phyloP scores from a whole-genome alignment of 768 basidiomycete genomes.

The Termitomyces sp. region DNA sequence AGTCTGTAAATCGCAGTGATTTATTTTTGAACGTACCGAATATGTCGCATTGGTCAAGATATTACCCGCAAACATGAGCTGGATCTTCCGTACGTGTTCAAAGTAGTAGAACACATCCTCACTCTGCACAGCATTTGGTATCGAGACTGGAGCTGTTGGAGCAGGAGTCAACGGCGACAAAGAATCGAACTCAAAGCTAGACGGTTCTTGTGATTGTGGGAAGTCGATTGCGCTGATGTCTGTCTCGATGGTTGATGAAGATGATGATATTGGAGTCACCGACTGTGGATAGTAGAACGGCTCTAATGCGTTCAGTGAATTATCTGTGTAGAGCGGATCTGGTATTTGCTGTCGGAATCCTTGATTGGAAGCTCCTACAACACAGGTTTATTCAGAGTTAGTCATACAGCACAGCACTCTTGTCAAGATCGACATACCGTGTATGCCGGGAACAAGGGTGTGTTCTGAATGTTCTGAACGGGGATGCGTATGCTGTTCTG shows the following conservation, averaged over 20 bases:
- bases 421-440: conserved; percentile 35
- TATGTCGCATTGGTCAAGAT: conserved; percentile 63
- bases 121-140: conserved; percentile 45
- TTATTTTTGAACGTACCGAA: conserved; percentile 44
- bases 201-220: conserved; percentile 29
- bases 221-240: conserved; percentile 30
- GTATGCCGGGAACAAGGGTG: conserved; percentile 39
- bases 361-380: conserved; percentile 36
- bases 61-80: conserved; percentile 65
- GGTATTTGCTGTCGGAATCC: conserved; percentile 37
- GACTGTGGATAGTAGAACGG: conserved; percentile 29
- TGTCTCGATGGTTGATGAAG: conserved; percentile 27
- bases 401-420: conserved; percentile 18
- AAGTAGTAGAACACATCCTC: conserved; percentile 76
- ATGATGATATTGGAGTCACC: conserved; percentile 25
- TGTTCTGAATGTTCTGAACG: conserved; percentile 26
- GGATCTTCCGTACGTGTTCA: conserved; percentile 62
- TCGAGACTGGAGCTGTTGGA: conserved; percentile 16
- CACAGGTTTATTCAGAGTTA: conserved; percentile 16
- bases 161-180: conserved; percentile 20
- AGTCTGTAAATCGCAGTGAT: conserved; percentile 10
- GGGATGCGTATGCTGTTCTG: conserved; percentile 19
- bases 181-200: conserved; percentile 31
- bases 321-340: conserved; percentile 32
- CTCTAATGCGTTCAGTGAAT: conserved; percentile 28